These are phyloP conservation scores for Solanum dulcamara DNA, from an alignment of 257 asterid species.

Conservation along the genomic window DNA sequence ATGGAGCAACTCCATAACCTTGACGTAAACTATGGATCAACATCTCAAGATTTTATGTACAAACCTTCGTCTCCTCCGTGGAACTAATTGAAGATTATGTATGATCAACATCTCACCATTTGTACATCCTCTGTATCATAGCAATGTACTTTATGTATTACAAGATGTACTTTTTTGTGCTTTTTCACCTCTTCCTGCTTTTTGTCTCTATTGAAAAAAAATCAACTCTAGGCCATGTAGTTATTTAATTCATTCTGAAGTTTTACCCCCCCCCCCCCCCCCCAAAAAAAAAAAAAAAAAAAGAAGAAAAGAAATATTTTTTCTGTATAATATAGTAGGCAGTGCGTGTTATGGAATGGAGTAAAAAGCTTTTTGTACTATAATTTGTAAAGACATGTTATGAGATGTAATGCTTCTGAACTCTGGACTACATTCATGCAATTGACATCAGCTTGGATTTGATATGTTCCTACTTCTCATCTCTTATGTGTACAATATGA, in stretches of 20 bases:
- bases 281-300: background rate
- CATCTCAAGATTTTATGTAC: slow-evolving; percentile 50
- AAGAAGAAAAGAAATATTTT: no score
- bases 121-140: slow-evolving; percentile 33
- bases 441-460: background rate
- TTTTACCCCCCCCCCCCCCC: no score
- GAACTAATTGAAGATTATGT: slow-evolving; percentile 33
- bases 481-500: background rate
- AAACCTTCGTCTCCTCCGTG: slow-evolving; percentile 80
- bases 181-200: background rate
- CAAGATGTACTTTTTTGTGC: background rate
- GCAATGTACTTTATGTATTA: slow-evolving; percentile 12
- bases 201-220: background rate
- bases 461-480: background rate
- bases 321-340: background rate
- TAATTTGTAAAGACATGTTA: background rate
- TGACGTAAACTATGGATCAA: slow-evolving; percentile 57
- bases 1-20: slow-evolving; percentile 92
- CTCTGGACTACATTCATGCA: background rate
- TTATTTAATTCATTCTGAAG: background rate
- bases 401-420: background rate
- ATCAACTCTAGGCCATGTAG: background rate
- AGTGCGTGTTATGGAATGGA: background rate
- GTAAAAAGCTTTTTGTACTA: background rate
- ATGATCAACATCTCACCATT: background rate